Evolutionary conservation across 306 rosid species (phyloP), one percentile per base, ranked within the genome.

Genomic region (Delonix regia): DNA sequence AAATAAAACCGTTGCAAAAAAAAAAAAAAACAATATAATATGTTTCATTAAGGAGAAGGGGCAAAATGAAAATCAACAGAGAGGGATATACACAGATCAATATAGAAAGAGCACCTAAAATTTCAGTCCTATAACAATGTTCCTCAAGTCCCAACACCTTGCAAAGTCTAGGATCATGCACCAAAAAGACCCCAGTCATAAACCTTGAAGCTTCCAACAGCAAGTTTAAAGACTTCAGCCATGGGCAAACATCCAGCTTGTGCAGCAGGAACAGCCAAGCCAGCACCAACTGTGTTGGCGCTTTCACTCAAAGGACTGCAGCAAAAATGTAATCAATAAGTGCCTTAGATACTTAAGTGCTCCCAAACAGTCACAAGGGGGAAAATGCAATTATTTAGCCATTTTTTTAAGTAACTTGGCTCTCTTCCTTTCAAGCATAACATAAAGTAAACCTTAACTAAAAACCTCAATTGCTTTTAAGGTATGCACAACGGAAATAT

Each of bases 251-350:
- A 86, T 55, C 99, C 99, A 52, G 85, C 87, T 75, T 87, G 91
- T 18, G 78, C 38, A 13, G 98, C 98, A 51, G 97, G 90, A 83
- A 86, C 90, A 72, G 91, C 90, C 41, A 74, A 16, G 63, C 97
- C 97, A 0, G 97, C 89, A 6, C 96, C 92, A 9, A 90, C 96
- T 11, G 94, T 18, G 56, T 42, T 88, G 3, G 97, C 97, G 39
- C 94, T 95, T 85, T 95, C 94, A 1, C 97, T 95, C 76, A 93
- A 74, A 38, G 97, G 94, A 38, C 97, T 93, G 93, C 82, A 87
- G 68, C 62, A 69, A 16, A 70, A 80, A 57, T 55, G 7, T 79
- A 69, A 41, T 27, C 28, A 14, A 25, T 19, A 42, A 56, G 79
- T 67, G 68, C 79, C 75, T 75, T 18, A 39, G 56, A 57, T 24